Base-by-base conservation (phyloP, 2,329 filamentous ascomycete genomes). In the Microcyclospora tardicrescens region DNA sequence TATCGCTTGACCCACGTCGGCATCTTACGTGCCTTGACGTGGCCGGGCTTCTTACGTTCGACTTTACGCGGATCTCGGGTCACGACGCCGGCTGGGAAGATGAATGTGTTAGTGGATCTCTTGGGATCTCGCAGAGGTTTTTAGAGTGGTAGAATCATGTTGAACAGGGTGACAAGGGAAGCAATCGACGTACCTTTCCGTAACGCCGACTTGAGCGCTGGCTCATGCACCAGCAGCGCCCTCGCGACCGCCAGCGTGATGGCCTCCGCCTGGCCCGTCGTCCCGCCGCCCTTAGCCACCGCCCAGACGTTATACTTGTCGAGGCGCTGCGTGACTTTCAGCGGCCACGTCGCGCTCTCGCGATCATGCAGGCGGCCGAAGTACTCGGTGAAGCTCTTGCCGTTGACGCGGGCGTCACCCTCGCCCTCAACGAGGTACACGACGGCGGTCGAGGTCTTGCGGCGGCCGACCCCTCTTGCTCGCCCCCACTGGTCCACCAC, bases 231-330 rank as follows among this genome's bases (percentile, higher is more conserved):
- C 60, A 93, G 60, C 59, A 98, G 66, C 15, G 84, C 89, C 62
- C 89, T 91, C 40, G 83, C 82, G 57, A 96, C 73, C 14, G 84
- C 91, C 63, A 98, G 64, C 32, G 89, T 93, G 54, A 96, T 74
- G 28, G 91, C 87, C 64, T 98, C 91, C 6, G 91, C 89, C 64
- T 98, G 93, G 2, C 91, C 91, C 36, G 91, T 98, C 35, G 83
- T 81, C 52, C 91, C 91, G 49, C 91, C 91, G 40, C 91, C 91
- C 42, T 74, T 71, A 2, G 86, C 84, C 36, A 83, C 64, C 38
- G 80, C 87, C 79, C 85, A 98, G 3, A 95, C 77, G 56, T 98
- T 98, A 69, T 98, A 98, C 63, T 95, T 96, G 69, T 94, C 86
- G 47, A 93, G 64, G 46, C 91, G 72, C 33, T 81, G 71, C 16